These are phyloP conservation scores for Fremontodendron californicum DNA, from an alignment of 345 rosid genomes.

Conservation along the genomic window DNA sequence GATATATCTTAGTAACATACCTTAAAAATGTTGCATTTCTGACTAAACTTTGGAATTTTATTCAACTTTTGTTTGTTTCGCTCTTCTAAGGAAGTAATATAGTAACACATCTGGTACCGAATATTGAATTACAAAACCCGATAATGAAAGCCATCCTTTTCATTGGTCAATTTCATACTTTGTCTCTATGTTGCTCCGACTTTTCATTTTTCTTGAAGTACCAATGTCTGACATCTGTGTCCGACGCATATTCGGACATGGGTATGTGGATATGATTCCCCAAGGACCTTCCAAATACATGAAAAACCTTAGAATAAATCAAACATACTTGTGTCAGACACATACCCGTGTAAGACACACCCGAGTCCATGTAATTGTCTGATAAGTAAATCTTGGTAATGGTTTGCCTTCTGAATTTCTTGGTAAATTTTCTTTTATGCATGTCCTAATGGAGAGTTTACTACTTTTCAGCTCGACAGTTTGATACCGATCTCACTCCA, in stretches of 20 bases:
- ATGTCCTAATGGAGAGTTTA: slow-evolving; percentile 3
- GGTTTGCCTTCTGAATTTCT: neutral
- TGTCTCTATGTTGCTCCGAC: no score
- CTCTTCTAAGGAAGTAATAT: neutral
- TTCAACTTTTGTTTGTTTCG: neutral
- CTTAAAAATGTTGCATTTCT: neutral
- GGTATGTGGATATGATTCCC: no score
- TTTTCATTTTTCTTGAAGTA: no score
- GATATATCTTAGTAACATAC: neutral
- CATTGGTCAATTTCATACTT: neutral
- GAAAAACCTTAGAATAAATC: no score
- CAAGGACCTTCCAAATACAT: no score
- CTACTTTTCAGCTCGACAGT: slow-evolving; percentile 46
- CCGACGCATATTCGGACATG: no score
- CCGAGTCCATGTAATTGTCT: no score
- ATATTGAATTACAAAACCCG: neutral
- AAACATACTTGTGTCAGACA: no score
- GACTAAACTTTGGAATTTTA: neutral
- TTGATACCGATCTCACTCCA: slow-evolving; percentile 39
- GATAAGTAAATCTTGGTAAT: neutral
- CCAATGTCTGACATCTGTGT: no score
- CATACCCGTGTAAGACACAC: no score
- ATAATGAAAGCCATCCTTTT: neutral
- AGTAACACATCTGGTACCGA: neutral
- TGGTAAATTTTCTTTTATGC: neutral